Evolutionary conservation across 2,329 filamentous ascomycete species (phyloP), one percentile per base, ranked within the genome.

Genomic region (Dactylellina drechsleri): DNA sequence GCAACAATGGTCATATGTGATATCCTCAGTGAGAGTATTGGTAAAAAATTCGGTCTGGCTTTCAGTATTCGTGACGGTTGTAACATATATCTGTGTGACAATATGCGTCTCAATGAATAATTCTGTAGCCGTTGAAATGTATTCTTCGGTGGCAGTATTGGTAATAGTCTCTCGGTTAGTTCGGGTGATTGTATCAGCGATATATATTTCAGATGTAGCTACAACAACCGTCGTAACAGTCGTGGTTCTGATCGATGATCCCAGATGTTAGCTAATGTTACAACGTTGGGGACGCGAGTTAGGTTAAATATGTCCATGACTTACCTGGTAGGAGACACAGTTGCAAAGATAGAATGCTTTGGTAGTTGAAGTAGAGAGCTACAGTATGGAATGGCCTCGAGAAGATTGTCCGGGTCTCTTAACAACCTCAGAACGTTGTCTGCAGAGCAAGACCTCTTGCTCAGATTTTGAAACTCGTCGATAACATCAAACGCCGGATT

Each of bases 401-500:
- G 50, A 1, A 71, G 20, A 36, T 71, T 71, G 12, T n/a, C 20
- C 4, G 66, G 66, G 0, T 47, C 56, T 10, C 66, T 40, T 4
- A 71, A 15, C 16, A 71, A 15, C 36, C 66, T 56, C 1, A 71
- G 13, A 16, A 64, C n/a, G 40, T 71, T 71, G 20, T 71, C 66
- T 6, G 50, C 66, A 18, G 15, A 31, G 28, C 66, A 71, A 7
- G 54, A 16, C 15, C 60, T 26, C 36, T 66, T 66, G 13, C 40
- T 6, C 18, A 66, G n/a, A 20, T 45, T 56, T 6, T 28, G 8
- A 20, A 66, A 41, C 12, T 66, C 61, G 15, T 66, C 62, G 41
- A 66, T n/a, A n/a, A 66, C 26, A n/a, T 66, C 52, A 16, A 58
- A 66, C 0, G 62, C 52, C 6, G 62, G 62, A 49, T 66, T 66